phyloP scores from a whole-genome alignment of 164 flowering plant species.

The Nelumbo lutea region DNA sequence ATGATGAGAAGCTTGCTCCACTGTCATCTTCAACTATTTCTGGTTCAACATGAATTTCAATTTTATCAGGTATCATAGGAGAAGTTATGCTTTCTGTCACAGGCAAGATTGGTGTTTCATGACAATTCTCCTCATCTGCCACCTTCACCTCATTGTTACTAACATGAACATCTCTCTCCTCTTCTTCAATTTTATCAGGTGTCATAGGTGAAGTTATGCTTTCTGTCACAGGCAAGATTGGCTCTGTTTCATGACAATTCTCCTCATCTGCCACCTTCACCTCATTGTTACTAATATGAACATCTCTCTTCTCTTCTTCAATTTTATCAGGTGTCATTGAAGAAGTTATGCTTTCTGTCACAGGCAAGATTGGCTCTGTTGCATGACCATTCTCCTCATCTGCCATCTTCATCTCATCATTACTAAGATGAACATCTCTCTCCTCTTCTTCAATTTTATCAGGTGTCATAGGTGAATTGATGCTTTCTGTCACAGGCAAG shows the following conservation, averaged over 20 bases:
- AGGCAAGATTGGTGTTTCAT: background rate
- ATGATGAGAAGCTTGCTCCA: conserved; percentile 19
- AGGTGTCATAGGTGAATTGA: conserved; percentile 11
- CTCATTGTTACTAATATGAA: conserved; percentile 21
- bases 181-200: conserved; percentile 8
- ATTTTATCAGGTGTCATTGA: conserved; percentile 9
- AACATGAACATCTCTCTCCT: conserved; percentile 5
- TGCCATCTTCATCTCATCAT: conserved; percentile 31
- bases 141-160: conserved; percentile 29
- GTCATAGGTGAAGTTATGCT: conserved; percentile 12
- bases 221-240: conserved; percentile 8
- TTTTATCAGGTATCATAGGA: conserved; percentile 7
- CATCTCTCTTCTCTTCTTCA: conserved; percentile 2
- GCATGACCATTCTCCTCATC: conserved; percentile 18
- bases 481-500: background rate
- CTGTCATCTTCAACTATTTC: conserved; percentile 32
- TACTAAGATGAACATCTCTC: conserved; percentile 10
- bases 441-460: conserved; percentile 6
- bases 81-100: conserved; percentile 5
- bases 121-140: conserved; percentile 20
- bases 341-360: background rate
- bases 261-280: conserved; percentile 27
- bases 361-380: conserved; percentile 16
- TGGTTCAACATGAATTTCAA: conserved; percentile 18
- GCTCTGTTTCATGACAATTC: conserved; percentile 19